Base-by-base conservation (phyloP, 2,329 filamentous ascomycete species). In the Alternaria atra region DNA sequence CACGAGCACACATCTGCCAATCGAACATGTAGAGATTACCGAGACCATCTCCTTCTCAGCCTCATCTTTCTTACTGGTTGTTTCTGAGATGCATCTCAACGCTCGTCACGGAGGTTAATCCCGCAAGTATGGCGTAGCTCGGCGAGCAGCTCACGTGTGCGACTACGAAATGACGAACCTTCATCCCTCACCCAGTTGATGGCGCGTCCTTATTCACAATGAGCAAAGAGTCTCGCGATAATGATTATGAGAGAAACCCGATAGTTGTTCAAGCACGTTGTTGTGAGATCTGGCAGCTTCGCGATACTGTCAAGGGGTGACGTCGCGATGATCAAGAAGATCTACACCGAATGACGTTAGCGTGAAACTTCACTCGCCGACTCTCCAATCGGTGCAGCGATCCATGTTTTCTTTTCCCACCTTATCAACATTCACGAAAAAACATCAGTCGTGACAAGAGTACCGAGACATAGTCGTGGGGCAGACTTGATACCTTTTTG, bases 331-430 rank as follows among this genome's bases (percentile, higher is more conserved):
- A 32, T 34, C 29, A 30, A n/a, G 40, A 10, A 7, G 13, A 27
- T 30, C 54, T 53, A 51, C 3, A n/a, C 43, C 29, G 20, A 13
- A 47, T 34, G 10, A 15, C n/a, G 75, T 76, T 61, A 61, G 61
- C 61, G 55, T 58, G 51, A 64, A 64, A 61, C 61, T 27, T 48
- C n/a, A 32, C 54, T 35, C 39, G 27, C 39, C 37, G 25, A 48
- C 32, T 32, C 46, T 50, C 43, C 59, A 15, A 48, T 50, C 32
- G 35, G 50, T 51, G 58, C 61, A 56, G 43, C 37, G 44, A 46
- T 15, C 47, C 27, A 35, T 52, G 40, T 27, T 65, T 60, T 56
- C 55, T 55, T 58, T 53, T 55, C 57, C 52, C 61, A 55, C 59
- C 61, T 64, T 61, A 58, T 64, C 60, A 40, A 13, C 51, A 55